phyloP scores from a whole-genome alignment of 345 rosid species.

The Populus davidiana region DNA sequence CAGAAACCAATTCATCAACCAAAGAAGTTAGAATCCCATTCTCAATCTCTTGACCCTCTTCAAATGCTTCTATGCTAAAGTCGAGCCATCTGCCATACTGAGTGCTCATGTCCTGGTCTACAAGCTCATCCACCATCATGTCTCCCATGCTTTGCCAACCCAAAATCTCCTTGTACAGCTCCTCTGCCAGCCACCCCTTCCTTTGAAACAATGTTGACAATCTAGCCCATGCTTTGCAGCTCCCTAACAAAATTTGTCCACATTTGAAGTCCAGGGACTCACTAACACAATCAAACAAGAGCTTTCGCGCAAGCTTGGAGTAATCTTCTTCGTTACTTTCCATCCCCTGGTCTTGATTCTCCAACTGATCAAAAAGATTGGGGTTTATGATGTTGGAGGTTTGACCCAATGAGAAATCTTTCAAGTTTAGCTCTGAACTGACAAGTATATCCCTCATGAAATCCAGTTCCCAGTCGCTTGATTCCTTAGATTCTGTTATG shows the following conservation, averaged over 20 bases:
- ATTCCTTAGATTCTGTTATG: constrained; percentile 22
- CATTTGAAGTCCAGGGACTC: constrained; percentile 46
- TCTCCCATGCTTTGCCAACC: constrained; percentile 58
- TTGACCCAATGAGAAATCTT: constrained; percentile 42
- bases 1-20: constrained; percentile 68
- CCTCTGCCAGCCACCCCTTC: constrained; percentile 56
- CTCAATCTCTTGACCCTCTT: constrained; percentile 67
- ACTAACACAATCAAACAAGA: constrained; percentile 52
- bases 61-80: constrained; percentile 55
- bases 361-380: constrained; percentile 48
- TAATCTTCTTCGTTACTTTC: constrained; percentile 36
- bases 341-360: constrained; percentile 25
- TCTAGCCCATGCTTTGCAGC: constrained; percentile 45
- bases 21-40: constrained; percentile 50
- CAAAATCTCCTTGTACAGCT: constrained; percentile 49
- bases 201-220: constrained; percentile 28
- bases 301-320: constrained; percentile 44
- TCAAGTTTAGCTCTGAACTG: constrained; percentile 39
- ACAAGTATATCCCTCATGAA: constrained; percentile 49
- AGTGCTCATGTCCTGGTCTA: constrained; percentile 71
- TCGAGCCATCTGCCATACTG: constrained; percentile 66
- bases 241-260: constrained; percentile 38
- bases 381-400: constrained; percentile 34
- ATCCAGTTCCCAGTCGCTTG: constrained; percentile 52
- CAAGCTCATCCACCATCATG: constrained; percentile 76